Evolutionary conservation across 2,329 filamentous ascomycete genomes (phyloP).

Genomic region (Byssochlamys sp.): DNA sequence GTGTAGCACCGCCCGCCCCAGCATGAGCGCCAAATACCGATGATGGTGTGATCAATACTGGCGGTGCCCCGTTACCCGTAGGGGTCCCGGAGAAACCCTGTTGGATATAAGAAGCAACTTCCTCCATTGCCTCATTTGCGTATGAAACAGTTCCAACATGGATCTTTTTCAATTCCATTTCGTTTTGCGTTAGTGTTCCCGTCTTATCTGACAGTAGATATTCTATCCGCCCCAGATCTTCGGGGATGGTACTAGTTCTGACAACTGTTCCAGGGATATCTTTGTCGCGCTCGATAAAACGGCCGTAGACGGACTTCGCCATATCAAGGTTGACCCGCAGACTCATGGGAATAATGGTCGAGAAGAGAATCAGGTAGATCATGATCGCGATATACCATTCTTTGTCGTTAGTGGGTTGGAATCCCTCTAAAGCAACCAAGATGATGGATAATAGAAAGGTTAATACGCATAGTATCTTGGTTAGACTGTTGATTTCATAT

Average conservation of each 20-base stretch:
- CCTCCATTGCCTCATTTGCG: constrained; percentile 97
- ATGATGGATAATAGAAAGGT: constrained; percentile 79
- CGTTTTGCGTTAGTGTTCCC: constrained; percentile 91
- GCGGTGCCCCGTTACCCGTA: constrained; percentile 37
- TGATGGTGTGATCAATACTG: constrained; percentile 63
- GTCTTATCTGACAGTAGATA: constrained; percentile 96
- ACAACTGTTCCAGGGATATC: constrained; percentile 89
- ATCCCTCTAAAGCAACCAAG: constrained; percentile 77
- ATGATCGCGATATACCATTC: constrained; percentile 93
- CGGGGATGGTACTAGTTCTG: constrained; percentile 90
- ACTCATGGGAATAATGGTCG: constrained; percentile 97
- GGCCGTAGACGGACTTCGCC: constrained; percentile 91
- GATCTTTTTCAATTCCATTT: constrained; percentile 98
- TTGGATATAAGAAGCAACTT: constrained; percentile 74
- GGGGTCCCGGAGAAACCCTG: constrained; percentile 61
- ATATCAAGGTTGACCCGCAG: constrained; percentile 92
- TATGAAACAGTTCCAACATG: constrained; percentile 97
- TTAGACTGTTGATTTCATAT: constrained; percentile 91
- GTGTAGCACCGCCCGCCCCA: constrained; percentile 53
- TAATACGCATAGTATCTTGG: constrained; percentile 85
- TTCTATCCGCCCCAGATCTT: constrained; percentile 89
- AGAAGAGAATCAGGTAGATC: constrained; percentile 95
- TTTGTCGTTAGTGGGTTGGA: constrained; percentile 47
- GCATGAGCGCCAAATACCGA: constrained; percentile 57
- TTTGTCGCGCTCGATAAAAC: constrained; percentile 84